phyloP scores from a whole-genome alignment of 257 asterid genomes.

The Gentiana macrophylla region DNA sequence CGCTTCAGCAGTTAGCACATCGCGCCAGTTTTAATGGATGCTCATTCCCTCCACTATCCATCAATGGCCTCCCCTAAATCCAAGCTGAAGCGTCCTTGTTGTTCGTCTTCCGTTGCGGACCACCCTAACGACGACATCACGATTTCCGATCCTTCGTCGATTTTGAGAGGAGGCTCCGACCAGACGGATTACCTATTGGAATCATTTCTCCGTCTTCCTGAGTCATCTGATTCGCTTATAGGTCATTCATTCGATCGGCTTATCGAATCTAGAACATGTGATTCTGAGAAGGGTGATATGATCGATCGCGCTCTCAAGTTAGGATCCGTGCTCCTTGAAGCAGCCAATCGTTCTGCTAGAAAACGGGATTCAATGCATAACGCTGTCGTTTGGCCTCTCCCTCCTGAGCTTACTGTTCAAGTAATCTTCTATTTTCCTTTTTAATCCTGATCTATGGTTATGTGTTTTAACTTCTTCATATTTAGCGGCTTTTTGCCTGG shows the following conservation, averaged over 20 bases:
- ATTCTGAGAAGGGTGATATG: slow-evolving; percentile 38
- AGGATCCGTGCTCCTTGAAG: slow-evolving; percentile 64
- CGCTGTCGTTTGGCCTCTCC: slow-evolving; percentile 58
- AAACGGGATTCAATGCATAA: slow-evolving; percentile 56
- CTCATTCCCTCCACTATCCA: slow-evolving; percentile 32
- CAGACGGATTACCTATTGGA: slow-evolving; percentile 50
- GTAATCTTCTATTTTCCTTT: slow-evolving; percentile 13
- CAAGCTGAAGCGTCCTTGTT: slow-evolving; percentile 59
- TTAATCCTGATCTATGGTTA: too few species aligned
- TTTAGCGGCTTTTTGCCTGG: too few species aligned
- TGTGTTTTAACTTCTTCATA: too few species aligned
- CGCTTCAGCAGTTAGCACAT: neutral
- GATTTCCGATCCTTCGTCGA: slow-evolving; percentile 9
- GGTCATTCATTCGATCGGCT: slow-evolving; percentile 57
- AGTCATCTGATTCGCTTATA: slow-evolving; percentile 35
- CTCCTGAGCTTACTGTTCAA: slow-evolving; percentile 69
- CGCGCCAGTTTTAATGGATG: slow-evolving; percentile 26
- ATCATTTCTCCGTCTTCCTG: slow-evolving; percentile 40
- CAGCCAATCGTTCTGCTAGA: slow-evolving; percentile 61
- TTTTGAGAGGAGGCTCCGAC: slow-evolving; percentile 5
- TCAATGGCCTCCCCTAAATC: slow-evolving; percentile 30
- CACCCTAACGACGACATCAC: neutral
- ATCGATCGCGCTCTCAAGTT: slow-evolving; percentile 56
- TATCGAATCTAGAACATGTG: slow-evolving; percentile 35
- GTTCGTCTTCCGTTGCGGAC: slow-evolving; percentile 9